Percentiles rank a stretch among this genome's conserved stretches.
These are phyloP conservation scores for Ophryocystis elektroscirrha DNA, from an alignment of 169 alveolate genomes.

Conservation along the genomic window DNA sequence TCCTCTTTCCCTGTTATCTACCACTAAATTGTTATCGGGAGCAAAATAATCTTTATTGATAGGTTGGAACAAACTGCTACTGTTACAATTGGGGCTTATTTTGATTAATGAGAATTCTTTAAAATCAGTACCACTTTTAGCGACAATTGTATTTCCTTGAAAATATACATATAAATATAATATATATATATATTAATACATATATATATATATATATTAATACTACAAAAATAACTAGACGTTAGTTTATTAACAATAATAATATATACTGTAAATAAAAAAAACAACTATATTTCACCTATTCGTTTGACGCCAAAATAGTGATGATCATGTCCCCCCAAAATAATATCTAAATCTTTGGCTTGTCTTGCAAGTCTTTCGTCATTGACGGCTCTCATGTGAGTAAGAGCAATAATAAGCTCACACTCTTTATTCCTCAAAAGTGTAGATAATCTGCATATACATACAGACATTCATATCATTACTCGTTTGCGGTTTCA, in stretches of 20 bases:
- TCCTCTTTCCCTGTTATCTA: too few relatives aligned
- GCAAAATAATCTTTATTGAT: too few relatives aligned
- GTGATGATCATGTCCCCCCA: slow-evolving; percentile 72
- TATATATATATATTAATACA: too few relatives aligned
- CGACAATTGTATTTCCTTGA: slow-evolving; percentile 28
- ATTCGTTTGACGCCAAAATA: slow-evolving; percentile 25
- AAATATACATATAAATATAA: not conserved
- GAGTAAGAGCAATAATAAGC: slow-evolving; percentile 63
- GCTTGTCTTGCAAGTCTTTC: slow-evolving; percentile 39
- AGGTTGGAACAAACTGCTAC: too few relatives aligned
- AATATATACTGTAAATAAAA: too few relatives aligned
- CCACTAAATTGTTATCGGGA: too few relatives aligned
- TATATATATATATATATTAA: too few relatives aligned
- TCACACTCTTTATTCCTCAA: slow-evolving; percentile 48
- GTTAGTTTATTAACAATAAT: not conserved
- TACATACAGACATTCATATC: not conserved
- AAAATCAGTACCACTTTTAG: slow-evolving; percentile 61
- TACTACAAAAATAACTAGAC: too few relatives aligned
- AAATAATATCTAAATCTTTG: slow-evolving; percentile 45
- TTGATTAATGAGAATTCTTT: slow-evolving; percentile 38
- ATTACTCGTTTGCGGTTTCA: not conserved
- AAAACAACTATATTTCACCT: slow-evolving; percentile 4
- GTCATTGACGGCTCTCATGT: slow-evolving; percentile 64
- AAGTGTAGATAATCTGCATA: slow-evolving; percentile 4
- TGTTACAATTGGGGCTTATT: slow-evolving; percentile 24